A percentile compares a stretch with the other conserved stretches of the same genome.
phyloP scores from a whole-genome alignment of 257 asterid genomes.

The Cruciata laevipes region DNA sequence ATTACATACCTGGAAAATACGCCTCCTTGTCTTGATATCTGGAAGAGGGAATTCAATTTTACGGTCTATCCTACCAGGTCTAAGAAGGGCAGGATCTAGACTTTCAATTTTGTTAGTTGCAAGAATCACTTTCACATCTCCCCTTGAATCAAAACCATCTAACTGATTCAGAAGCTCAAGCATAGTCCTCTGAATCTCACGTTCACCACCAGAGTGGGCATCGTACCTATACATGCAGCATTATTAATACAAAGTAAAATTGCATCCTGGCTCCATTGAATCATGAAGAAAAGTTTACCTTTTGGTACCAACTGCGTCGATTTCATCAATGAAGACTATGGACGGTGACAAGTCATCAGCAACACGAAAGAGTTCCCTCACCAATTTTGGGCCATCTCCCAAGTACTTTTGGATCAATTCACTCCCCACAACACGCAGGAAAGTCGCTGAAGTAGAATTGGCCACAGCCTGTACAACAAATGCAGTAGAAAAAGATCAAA shows the following conservation, averaged over 20 bases:
- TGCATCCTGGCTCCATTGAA: neutral
- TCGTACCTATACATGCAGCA: conserved; percentile 48
- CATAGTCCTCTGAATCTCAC: conserved; percentile 97
- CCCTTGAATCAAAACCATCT: conserved; percentile 94
- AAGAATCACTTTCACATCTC: conserved; percentile 90
- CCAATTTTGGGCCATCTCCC: conserved; percentile 97
- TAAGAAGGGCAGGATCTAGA: conserved; percentile 86
- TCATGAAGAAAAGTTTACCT: conserved; percentile 35
- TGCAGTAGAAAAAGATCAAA: neutral
- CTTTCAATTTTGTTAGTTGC: conserved; percentile 86
- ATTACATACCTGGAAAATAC: conserved; percentile 66
- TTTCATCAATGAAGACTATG: conserved; percentile 89
- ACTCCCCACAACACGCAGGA: conserved; percentile 95
- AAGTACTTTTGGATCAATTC: conserved; percentile 86
- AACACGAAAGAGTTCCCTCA: conserved; percentile 91
- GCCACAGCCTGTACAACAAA: conserved; percentile 68
- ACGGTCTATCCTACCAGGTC: conserved; percentile 90
- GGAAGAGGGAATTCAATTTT: conserved; percentile 90
- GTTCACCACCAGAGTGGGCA: conserved; percentile 97
- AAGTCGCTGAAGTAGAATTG: conserved; percentile 93
- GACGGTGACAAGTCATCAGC: conserved; percentile 97
- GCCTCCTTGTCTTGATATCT: conserved; percentile 79
- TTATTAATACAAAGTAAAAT: neutral
- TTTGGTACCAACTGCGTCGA: conserved; percentile 89
- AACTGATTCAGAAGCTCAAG: conserved; percentile 80